phyloP scores from a whole-genome alignment of 345 rosid species.

The Brassica nigra region DNA sequence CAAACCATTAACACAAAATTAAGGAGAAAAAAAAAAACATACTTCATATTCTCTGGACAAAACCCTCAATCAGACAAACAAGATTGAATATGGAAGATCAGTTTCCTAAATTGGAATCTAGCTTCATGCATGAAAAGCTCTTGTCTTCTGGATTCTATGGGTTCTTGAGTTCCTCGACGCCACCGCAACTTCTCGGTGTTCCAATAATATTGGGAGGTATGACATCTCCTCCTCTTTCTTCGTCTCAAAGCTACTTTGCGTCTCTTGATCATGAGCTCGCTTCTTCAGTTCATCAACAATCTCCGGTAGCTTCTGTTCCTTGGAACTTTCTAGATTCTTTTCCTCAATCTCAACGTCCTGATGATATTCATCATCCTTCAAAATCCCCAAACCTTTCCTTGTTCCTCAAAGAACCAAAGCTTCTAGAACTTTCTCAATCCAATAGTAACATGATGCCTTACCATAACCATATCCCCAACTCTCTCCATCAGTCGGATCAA shows the following conservation, averaged over 20 bases:
- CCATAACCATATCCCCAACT: conserved; percentile 36
- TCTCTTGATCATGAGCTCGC: conserved; percentile 22
- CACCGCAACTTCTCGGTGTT: conserved; percentile 39
- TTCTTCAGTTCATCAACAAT: conserved; percentile 30
- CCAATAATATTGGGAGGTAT: conserved; percentile 48
- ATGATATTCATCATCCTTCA: conserved; percentile 32
- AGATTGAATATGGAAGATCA: conserved; percentile 47
- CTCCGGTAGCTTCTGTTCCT: conserved; percentile 33
- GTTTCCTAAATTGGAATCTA: conserved; percentile 58
- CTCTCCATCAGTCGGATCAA: conserved; percentile 23
- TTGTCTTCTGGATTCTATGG: conserved; percentile 46
- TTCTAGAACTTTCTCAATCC: conserved; percentile 35
- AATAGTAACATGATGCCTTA: conserved; percentile 21
- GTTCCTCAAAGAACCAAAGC: conserved; percentile 58
- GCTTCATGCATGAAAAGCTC: conserved; percentile 49
- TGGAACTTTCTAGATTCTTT: conserved; percentile 40
- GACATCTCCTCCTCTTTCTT: conserved; percentile 33
- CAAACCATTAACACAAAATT: conserved; percentile 23
- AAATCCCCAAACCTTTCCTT: conserved; percentile 60
- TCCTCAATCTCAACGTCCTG: conserved; percentile 36
- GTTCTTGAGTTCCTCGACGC: conserved; percentile 36
- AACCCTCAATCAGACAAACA: conserved; percentile 12
- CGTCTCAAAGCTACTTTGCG: conserved; percentile 21
- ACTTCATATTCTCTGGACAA: conserved; percentile 24
- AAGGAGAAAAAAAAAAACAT: background rate